Evolutionary conservation across 2,329 filamentous ascomycete species (phyloP).

Genomic region (Cladosporium sp.): DNA sequence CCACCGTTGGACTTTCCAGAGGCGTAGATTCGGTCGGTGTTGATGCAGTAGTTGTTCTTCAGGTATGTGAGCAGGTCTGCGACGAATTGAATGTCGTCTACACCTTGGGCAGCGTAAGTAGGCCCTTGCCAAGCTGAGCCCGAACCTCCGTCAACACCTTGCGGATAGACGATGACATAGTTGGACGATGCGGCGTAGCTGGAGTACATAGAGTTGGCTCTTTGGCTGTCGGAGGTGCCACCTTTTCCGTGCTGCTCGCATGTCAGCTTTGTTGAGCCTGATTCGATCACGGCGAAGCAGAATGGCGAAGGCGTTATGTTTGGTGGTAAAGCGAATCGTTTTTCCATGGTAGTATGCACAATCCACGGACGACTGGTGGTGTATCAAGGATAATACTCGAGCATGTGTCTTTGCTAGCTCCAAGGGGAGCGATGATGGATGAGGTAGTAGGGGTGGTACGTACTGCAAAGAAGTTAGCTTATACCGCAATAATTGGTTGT

Average conservation of each 20-base stretch:
- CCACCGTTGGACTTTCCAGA: conserved; percentile 55
- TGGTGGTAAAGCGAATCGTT: no score
- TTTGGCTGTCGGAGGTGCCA: conserved; percentile 36
- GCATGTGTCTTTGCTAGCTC: no score
- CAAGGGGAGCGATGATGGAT: no score
- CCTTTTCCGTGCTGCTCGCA: conserved; percentile 19
- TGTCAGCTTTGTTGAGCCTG: neutral
- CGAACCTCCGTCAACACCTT: conserved; percentile 30
- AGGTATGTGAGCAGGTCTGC: conserved; percentile 41
- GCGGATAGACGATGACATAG: conserved; percentile 45
- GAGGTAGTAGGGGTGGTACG: neutral
- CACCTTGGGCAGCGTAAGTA: conserved; percentile 34
- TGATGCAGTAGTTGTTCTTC: conserved; percentile 42
- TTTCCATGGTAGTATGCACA: no score
- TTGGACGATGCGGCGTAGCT: conserved; percentile 41
- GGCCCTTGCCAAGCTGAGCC: conserved; percentile 38
- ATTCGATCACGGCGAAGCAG: no score
- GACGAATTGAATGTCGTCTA: conserved; percentile 44
- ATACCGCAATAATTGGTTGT: neutral
- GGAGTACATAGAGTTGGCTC: conserved; percentile 43
- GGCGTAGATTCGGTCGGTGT: conserved; percentile 42
- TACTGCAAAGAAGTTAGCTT: neutral
- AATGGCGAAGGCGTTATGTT: neutral
- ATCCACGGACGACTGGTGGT: no score
- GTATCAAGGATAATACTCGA: no score